Evolutionary conservation across 78 protist species (phyloP), one percentile per base, ranked within the genome.

Genomic region (Tieghemostelium lacteum): DNA sequence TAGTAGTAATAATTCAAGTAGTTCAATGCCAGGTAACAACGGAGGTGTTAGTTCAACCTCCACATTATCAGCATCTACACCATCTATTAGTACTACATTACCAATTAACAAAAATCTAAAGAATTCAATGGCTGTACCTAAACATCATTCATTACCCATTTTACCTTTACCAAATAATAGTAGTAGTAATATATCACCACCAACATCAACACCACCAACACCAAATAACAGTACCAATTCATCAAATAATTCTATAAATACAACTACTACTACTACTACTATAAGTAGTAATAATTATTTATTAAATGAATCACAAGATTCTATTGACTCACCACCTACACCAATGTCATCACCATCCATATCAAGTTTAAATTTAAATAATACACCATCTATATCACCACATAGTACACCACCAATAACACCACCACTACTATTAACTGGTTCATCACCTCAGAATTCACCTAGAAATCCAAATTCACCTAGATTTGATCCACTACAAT

Each of bases 381-480:
- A 20, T 49, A 67, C 74, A 8, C 54, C 76, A 50, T 26, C 62
- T 26, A 19, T n/a, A 14, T 62, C 86, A 31, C 85, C 85, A 28
- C 40, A 52, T 10, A 61, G 72, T 28, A 74, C 85, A 4, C 86
- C 86, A 40, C 86, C 86, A 29, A 14, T 75, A 12, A 75, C 86
- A 42, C 86, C 86, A 12, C 71, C 70, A 36, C 20, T 33, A 0
- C 10, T 64, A n/a, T 57, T n/a, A 19, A 19, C 14, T 5, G 2
- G 2, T 3, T 3, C 45, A 26, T 75, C 86, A 22, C 86, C 86
- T 4, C 69, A 28, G 28, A 49, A 34, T 22, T 75, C 86, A 62
- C 86, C 86, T 2, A 37, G 86, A 29, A 62, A 62, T 33, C 86
- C 86, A 26, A 75, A 75, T 36, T 37, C 60, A 16, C 86, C 86